A percentile compares a stretch with the other conserved stretches of the same genome.
These are phyloP conservation scores for Globisporangium barbulae DNA, from an alignment of 352 stramenopile species.

Conservation along the genomic window DNA sequence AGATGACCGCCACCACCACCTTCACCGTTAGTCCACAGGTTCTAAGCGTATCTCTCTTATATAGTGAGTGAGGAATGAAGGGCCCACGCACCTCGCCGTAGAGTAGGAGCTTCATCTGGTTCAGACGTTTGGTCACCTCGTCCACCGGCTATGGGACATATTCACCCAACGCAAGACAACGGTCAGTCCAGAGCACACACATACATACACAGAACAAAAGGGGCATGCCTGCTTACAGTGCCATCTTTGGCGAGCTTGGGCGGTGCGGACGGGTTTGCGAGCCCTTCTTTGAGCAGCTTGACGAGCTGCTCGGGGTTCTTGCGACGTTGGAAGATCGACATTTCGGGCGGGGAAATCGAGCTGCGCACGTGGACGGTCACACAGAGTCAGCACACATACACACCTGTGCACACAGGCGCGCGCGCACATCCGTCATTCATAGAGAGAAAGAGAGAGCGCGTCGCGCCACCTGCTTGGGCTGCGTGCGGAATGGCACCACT, in stretches of 20 bases:
- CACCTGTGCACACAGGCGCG: background rate
- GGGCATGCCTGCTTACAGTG: background rate
- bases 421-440: background rate
- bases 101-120: constrained; percentile 81
- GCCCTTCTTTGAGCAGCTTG: constrained; percentile 75
- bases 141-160: constrained; percentile 33
- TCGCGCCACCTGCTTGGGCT: background rate
- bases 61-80: background rate
- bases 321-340: constrained; percentile 72
- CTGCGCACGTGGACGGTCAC: background rate
- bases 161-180: too few species aligned
- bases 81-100: constrained; percentile 60
- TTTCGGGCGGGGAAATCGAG: constrained; percentile 7
- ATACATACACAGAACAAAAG: background rate
- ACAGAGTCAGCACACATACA: background rate
- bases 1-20: background rate
- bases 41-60: background rate
- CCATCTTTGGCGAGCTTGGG: constrained; percentile 66
- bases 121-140: constrained; percentile 78
- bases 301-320: constrained; percentile 83
- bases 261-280: constrained; percentile 42
- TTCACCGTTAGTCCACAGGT: background rate
- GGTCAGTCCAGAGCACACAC: background rate
- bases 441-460: background rate
- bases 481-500: background rate